These are phyloP conservation scores for Candida dubliniensis DNA, from an alignment of 1,139 yeast species.

Conservation along the genomic window DNA sequence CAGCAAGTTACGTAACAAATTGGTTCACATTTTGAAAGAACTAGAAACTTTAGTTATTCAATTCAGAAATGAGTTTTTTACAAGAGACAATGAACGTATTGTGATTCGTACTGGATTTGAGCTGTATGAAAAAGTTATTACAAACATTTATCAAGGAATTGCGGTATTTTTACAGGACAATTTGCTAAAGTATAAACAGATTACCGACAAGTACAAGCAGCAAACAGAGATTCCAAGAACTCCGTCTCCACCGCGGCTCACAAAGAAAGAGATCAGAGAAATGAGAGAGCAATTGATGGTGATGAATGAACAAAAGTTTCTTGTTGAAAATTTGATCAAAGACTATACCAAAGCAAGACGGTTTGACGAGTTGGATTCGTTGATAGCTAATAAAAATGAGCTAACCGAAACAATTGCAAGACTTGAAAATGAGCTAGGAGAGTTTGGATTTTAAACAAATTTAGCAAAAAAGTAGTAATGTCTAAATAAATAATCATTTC, in stretches of 20 bases:
- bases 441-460: conserved; percentile 49
- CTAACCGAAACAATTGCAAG: conserved; percentile 51
- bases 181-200: conserved; percentile 28
- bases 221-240: conserved; percentile 1
- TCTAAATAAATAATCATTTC: neutral
- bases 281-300: conserved; percentile 81
- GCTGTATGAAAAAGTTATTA: conserved; percentile 22
- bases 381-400: conserved; percentile 61
- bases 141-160: conserved; percentile 36
- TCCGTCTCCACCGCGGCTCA: conserved; percentile 26
- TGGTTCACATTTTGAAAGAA: conserved; percentile 35
- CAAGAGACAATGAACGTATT: conserved; percentile 16
- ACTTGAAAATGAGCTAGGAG: conserved; percentile 60
- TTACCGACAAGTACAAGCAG: conserved; percentile 26
- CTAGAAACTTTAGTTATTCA: conserved; percentile 29
- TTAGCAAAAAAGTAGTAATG: neutral
- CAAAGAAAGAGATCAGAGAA: conserved; percentile 55
- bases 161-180: conserved; percentile 37
- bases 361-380: conserved; percentile 72
- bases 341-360: conserved; percentile 65
- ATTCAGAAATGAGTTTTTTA: conserved; percentile 29
- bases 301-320: conserved; percentile 75
- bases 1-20: conserved; percentile 24
- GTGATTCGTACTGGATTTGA: conserved; percentile 18
- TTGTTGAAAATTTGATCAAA: conserved; percentile 63